Conservation (phyloP, 2,329 filamentous ascomycete genomes). For the Cladosporium halotolerans region DNA sequence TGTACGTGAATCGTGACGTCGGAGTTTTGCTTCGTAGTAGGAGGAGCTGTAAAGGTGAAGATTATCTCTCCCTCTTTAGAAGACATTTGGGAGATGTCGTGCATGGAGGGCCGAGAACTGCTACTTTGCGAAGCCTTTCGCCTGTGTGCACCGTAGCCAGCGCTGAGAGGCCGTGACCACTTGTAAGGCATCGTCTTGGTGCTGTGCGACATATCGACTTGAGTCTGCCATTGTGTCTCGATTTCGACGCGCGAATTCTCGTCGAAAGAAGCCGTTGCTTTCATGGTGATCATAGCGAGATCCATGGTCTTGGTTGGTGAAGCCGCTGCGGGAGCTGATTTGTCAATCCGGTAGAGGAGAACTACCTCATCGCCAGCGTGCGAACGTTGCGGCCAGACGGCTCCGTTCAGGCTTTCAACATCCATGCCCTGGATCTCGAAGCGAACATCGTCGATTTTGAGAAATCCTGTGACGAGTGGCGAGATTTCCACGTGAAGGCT, state of each 20-base stretch:
- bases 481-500: conserved; percentile 27
- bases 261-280: conserved; percentile 18
- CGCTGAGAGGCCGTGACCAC: conserved; percentile 23
- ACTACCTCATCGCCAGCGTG: conserved; percentile 68
- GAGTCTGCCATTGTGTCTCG: conserved; percentile 22
- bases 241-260: conserved; percentile 19
- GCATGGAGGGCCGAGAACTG: background rate
- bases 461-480: conserved; percentile 25
- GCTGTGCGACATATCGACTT: conserved; percentile 19
- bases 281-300: conserved; percentile 14
- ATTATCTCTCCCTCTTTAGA: conserved; percentile 51
- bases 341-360: conserved; percentile 48
- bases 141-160: background rate
- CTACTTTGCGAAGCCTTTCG: conserved; percentile 3
- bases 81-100: conserved; percentile 14
- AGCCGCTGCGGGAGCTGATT: background rate
- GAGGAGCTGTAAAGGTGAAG: conserved; percentile 64
- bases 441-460: conserved; percentile 55
- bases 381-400: conserved; percentile 18
- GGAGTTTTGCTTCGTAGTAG: conserved; percentile 55
- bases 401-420: conserved; percentile 38
- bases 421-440: conserved; percentile 53
- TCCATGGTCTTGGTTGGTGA: background rate
- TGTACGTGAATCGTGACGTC: conserved; percentile 68
- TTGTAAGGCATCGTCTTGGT: conserved; percentile 17